These are phyloP conservation scores for Cryphonectria nitschkei DNA, from an alignment of 2,329 filamentous ascomycete genomes.

Conservation along the genomic window DNA sequence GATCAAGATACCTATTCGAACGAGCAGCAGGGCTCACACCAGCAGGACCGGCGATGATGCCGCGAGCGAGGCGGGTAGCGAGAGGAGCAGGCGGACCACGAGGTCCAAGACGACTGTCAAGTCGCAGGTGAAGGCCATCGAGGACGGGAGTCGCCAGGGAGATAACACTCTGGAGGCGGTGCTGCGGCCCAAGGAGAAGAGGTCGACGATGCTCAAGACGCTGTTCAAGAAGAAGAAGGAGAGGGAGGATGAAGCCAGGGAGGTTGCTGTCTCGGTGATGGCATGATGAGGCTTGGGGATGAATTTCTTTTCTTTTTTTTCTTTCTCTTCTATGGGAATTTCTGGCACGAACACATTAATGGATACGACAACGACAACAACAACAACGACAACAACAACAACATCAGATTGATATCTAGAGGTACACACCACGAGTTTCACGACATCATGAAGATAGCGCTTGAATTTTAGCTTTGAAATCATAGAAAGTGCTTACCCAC, in stretches of 20 bases:
- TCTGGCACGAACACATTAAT: not conserved
- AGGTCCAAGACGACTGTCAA: slow-evolving; percentile 33
- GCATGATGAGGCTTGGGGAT: slow-evolving; percentile 17
- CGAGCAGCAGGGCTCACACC: slow-evolving; percentile 36
- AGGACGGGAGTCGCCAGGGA: slow-evolving; percentile 41
- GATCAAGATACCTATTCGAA: slow-evolving; percentile 34
- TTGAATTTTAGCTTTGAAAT: not conserved
- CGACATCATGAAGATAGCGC: not conserved
- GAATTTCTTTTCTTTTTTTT: not conserved
- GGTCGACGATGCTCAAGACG: slow-evolving; percentile 59
- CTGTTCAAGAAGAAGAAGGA: slow-evolving; percentile 62
- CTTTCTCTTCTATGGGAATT: not conserved
- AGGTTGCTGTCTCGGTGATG: slow-evolving; percentile 24
- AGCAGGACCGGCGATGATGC: slow-evolving; percentile 25
- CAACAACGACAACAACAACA: not conserved
- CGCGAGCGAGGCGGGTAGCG: slow-evolving; percentile 38
- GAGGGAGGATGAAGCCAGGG: slow-evolving; percentile 42
- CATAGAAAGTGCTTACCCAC: not conserved
- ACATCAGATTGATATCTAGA: not conserved
- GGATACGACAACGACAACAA: not conserved
- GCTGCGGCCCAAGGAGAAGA: slow-evolving; percentile 50
- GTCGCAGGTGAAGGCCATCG: slow-evolving; percentile 39
- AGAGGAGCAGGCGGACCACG: slow-evolving; percentile 36
- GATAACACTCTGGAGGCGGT: slow-evolving; percentile 43
- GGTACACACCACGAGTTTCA: not conserved